These are phyloP conservation scores for Leccinum imitatum DNA, from an alignment of 768 basidiomycete genomes.

Conservation along the genomic window DNA sequence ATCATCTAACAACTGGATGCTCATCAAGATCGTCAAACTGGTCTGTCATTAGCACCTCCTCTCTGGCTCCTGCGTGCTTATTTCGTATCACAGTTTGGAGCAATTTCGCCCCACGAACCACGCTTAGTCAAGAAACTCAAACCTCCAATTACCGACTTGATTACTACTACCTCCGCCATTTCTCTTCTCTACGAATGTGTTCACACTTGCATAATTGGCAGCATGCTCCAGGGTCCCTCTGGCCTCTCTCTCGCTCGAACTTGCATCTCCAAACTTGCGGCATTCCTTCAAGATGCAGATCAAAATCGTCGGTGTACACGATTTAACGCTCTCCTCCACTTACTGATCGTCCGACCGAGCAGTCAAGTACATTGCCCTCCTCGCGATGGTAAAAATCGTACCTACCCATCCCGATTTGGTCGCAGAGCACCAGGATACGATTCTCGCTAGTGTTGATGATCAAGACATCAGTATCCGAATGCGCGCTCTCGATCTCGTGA, in stretches of 20 bases:
- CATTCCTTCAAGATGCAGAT: constrained; percentile 89
- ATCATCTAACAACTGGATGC: constrained; percentile 98
- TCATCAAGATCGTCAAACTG: constrained; percentile 97
- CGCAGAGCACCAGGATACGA: constrained; percentile 88
- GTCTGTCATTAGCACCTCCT: constrained; percentile 43
- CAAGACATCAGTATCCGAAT: constrained; percentile 94
- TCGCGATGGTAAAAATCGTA: constrained; percentile 97
- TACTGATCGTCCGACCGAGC: constrained; percentile 22
- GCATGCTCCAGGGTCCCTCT: constrained; percentile 82
- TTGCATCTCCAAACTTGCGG: constrained; percentile 91
- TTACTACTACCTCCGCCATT: constrained; percentile 93
- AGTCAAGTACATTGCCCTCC: constrained; percentile 97
- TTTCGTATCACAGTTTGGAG: constrained; percentile 70
- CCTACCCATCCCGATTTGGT: constrained; percentile 88
- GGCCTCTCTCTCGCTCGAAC: constrained; percentile 78
- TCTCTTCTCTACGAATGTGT: constrained; percentile 98
- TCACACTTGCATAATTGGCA: constrained; percentile 95
- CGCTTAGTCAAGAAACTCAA: constrained; percentile 93
- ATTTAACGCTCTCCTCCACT: constrained; percentile 11
- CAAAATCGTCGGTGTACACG: constrained; percentile 80
- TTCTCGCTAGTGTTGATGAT: constrained; percentile 86
- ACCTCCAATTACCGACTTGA: constrained; percentile 91
- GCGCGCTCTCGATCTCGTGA: constrained; percentile 91
- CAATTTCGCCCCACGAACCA: constrained; percentile 87
- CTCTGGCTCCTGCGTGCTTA: not conserved